phyloP scores from a whole-genome alignment of 176 grass and related monocot genomes.

The Thalia dealbata region DNA sequence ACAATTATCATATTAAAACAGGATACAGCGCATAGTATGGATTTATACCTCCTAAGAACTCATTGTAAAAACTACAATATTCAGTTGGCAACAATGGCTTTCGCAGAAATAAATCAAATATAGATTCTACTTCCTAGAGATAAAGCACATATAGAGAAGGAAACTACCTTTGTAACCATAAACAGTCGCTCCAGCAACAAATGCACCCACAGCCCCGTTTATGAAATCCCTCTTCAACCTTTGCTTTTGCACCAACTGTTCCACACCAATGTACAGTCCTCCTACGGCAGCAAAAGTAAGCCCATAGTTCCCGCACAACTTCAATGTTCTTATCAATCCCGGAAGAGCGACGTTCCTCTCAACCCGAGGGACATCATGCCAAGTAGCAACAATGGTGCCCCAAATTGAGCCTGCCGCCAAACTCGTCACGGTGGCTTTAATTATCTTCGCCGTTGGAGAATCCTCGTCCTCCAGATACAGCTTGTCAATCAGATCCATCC shows the following conservation, averaged over 20 bases:
- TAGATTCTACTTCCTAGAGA: background rate
- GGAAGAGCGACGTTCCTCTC: conserved; percentile 89
- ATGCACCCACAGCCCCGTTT: conserved; percentile 75
- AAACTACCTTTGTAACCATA: conserved; percentile 74
- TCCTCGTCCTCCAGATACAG: conserved; percentile 32
- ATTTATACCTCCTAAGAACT: background rate
- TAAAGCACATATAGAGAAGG: background rate
- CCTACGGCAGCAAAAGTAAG: conserved; percentile 80
- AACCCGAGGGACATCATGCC: conserved; percentile 94
- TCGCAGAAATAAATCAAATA: background rate
- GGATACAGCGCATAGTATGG: background rate
- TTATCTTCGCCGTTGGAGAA: conserved; percentile 53
- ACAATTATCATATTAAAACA: background rate
- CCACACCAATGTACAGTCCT: conserved; percentile 80
- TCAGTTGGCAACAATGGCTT: background rate
- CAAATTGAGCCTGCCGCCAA: conserved; percentile 65
- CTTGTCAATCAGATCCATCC: conserved; percentile 14
- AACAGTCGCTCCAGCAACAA: conserved; percentile 74
- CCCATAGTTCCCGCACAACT: conserved; percentile 86
- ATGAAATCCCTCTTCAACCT: conserved; percentile 81
- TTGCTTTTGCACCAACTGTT: conserved; percentile 76
- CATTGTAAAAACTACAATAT: background rate
- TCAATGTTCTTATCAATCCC: conserved; percentile 78
- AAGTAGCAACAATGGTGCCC: conserved; percentile 87
- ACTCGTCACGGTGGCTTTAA: conserved; percentile 64